A percentile compares a stretch with the other conserved stretches of the same genome.
Evolutionary conservation across 108 stramenopile genomes (phyloP).

Genomic region (Ochromonas danica): DNA sequence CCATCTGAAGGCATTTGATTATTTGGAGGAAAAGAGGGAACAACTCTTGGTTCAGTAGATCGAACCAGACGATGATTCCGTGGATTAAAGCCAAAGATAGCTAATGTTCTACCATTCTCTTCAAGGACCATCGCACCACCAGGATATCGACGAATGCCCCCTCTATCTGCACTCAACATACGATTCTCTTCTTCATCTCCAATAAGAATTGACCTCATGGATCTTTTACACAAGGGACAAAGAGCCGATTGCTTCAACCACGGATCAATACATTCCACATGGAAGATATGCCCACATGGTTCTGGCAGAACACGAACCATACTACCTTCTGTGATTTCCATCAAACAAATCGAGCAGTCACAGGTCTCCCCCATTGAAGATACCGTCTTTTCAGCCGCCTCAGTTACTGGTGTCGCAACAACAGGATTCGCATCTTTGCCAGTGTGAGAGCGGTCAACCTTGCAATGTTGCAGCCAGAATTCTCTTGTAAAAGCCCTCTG

Average conservation of each 20-base stretch:
- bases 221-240: constrained; percentile 32
- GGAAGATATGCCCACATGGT: constrained; percentile 34
- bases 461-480: not conserved
- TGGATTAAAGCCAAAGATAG: too few species aligned
- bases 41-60: too few species aligned
- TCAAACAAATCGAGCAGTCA: constrained; percentile 32
- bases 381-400: not conserved
- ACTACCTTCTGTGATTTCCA: constrained; percentile 11
- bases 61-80: too few species aligned
- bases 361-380: too few species aligned
- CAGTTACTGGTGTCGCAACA: not conserved
- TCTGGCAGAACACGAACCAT: constrained; percentile 12
- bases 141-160: too few species aligned
- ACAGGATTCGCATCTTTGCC: too few species aligned
- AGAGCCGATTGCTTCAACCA: constrained; percentile 27
- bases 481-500: not conserved
- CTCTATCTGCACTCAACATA: too few species aligned
- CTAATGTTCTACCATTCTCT: too few species aligned
- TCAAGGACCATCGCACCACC: too few species aligned
- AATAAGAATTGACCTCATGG: not conserved
- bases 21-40: too few species aligned
- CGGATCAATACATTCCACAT: constrained; percentile 26
- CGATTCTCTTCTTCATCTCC: constrained; percentile 21
- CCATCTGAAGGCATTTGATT: too few species aligned
- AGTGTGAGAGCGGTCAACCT: too few species aligned